Percentiles rank a stretch among this genome's conserved stretches.
These are phyloP conservation scores for Plasmopara muralis DNA, from an alignment of 352 stramenopile genomes.

Conservation along the genomic window DNA sequence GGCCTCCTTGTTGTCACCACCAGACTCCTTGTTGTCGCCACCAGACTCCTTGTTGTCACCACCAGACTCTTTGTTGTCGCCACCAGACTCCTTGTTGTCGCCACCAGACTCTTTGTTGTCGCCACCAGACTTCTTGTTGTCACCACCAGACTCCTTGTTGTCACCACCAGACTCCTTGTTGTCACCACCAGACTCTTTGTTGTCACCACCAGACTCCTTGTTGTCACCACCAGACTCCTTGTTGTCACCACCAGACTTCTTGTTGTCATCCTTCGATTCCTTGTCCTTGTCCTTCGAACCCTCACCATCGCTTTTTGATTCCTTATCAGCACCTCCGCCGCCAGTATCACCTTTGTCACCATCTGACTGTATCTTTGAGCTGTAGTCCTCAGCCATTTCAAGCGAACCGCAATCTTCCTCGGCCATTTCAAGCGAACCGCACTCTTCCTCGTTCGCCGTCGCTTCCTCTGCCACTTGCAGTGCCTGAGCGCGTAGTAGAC, in stretches of 20 bases:
- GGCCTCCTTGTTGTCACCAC: neutral
- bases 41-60: too few relatives aligned
- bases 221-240: constrained; percentile 1
- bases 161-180: neutral
- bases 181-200: neutral
- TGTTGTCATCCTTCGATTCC: neutral
- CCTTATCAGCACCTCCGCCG: constrained; percentile 21
- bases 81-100: neutral
- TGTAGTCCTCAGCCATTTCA: constrained; percentile 18
- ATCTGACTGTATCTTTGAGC: constrained; percentile 1
- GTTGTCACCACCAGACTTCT: neutral
- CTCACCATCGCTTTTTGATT: constrained; percentile 8
- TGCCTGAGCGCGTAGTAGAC: constrained; percentile 15
- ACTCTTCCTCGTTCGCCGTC: constrained; percentile 13
- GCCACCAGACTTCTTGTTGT: neutral
- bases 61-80: too few relatives aligned
- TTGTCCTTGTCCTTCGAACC: constrained; percentile 6
- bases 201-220: neutral
- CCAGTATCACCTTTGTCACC: constrained; percentile 13
- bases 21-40: neutral
- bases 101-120: neutral
- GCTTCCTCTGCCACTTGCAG: constrained; percentile 16
- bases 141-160: constrained; percentile 1
- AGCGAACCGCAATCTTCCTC: constrained; percentile 15
- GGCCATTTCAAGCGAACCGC: neutral